Conservation (phyloP, 2,329 filamentous ascomycete genomes). For the Pseudogymnoascus pannorum region DNA sequence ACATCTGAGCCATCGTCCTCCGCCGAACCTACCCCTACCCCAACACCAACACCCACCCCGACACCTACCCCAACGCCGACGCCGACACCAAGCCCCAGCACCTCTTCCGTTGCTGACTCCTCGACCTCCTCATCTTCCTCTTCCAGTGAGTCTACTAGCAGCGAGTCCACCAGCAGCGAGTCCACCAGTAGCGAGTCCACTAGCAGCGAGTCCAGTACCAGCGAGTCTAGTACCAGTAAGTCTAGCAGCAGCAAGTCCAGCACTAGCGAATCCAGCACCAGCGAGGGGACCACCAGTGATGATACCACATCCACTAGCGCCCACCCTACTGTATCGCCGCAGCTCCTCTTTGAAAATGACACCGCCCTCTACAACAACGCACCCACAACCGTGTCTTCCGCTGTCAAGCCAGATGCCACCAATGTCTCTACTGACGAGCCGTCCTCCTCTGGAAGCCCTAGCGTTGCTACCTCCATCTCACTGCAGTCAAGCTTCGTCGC, state of each 20-base stretch:
- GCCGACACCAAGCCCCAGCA: neutral
- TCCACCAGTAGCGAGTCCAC: neutral
- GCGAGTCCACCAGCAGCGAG: neutral
- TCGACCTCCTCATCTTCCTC: neutral
- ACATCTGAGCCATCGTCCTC: constrained; percentile 9
- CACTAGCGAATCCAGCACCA: neutral
- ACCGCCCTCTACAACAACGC: neutral
- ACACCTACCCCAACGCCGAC: constrained; percentile 21
- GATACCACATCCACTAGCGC: neutral
- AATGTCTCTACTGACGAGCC: neutral
- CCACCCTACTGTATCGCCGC: neutral
- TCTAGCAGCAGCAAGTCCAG: neutral
- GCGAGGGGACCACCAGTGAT: neutral
- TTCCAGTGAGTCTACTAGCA: neutral
- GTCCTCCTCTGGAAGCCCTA: neutral
- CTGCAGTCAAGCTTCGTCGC: neutral
- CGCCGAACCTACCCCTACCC: constrained; percentile 23
- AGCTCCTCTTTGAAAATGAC: neutral
- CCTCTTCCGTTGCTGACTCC: neutral
- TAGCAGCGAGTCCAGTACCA: neutral
- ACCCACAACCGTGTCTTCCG: neutral
- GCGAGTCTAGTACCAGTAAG: neutral
- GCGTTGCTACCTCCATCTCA: neutral
- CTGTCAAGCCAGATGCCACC: neutral
- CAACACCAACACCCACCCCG: constrained; percentile 18